Evolutionary conservation across 108 stramenopile species (phyloP), one percentile per base, ranked within the genome.

Genomic region (Fragilaria crotonensis): DNA sequence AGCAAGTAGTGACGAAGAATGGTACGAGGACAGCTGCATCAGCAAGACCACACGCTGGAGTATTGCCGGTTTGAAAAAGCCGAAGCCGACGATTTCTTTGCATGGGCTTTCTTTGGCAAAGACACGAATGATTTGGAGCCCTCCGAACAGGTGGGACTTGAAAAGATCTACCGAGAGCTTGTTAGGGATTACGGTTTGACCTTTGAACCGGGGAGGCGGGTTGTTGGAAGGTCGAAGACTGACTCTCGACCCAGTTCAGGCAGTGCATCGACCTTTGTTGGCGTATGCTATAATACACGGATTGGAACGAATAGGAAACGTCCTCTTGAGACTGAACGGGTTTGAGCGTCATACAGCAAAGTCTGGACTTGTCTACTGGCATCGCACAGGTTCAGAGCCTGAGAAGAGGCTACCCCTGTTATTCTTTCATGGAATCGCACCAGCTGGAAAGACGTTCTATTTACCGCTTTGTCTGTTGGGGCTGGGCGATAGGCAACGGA

Each of bases 341-440:
- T 93, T 82, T 72, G 68, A 73, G 52, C 62, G 67, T 59, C 51
- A 61, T 67, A 59, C 46, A 33, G 62, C 64, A 52, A 18, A 57
- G 44, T 57, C 55, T 22, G 76, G 78, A 9, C 51, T 89, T 54
- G 61, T 65, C 14, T 85, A 73, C 57, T 90, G 87, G 87, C 71
- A 82, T 49, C 68, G 83, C 22, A 67, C 81, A 30, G 56, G 67
- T 28, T 21, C 44, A 9, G 50, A 57, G 45, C 66, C 47, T 5
- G 26, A 23, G 33, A 59, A 49, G 11, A 55, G 26, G 18, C 30
- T 65, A 17, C 88, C 94, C 2, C 66, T 87, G 21, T 52, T 95
- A 3, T 91, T 92, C 64, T 84, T 87, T 56, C 94, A 95, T 73
- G 94, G 94, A 5, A 92, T 95, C 46, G 85, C 85, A 5, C 88